Conservation (phyloP, 129 eudicot species). For the Lactuca saligna region DNA sequence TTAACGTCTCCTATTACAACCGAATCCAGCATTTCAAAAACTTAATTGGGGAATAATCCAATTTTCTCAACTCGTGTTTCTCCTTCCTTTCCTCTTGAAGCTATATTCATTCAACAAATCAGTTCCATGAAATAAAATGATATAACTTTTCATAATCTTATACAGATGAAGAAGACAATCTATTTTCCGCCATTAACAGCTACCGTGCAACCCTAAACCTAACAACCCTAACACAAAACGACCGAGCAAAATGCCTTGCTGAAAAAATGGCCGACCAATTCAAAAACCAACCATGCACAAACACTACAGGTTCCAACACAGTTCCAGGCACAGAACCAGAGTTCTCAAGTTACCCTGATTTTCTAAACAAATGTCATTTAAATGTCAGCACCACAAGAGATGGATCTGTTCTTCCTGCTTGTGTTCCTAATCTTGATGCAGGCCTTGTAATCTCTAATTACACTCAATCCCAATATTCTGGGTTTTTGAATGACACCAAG, state of each 20-base stretch:
- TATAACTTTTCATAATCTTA: background rate
- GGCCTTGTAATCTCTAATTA: constrained; percentile 68
- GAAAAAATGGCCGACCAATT: constrained; percentile 70
- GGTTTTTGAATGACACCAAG: constrained; percentile 56
- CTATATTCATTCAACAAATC: too few species aligned
- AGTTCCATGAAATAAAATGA: background rate
- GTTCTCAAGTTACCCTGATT: constrained; percentile 43
- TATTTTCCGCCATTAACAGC: constrained; percentile 74
- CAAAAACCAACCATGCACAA: constrained; percentile 70
- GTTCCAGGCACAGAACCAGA: constrained; percentile 76
- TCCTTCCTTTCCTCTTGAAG: background rate
- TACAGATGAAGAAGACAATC: constrained; percentile 76
- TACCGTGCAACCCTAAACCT: constrained; percentile 68
- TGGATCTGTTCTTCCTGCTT: constrained; percentile 75
- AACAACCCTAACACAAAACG: constrained; percentile 53
- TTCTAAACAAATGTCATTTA: constrained; percentile 57
- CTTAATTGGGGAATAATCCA: background rate
- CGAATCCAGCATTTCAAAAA: constrained; percentile 6
- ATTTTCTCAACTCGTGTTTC: background rate
- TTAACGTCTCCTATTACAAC: background rate
- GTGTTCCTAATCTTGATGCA: constrained; percentile 76
- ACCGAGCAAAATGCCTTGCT: constrained; percentile 81
- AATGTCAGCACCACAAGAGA: constrained; percentile 73
- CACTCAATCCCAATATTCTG: constrained; percentile 67
- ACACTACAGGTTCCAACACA: constrained; percentile 71